A percentile compares a stretch with the other conserved stretches of the same genome.
Evolutionary conservation across 1,139 yeast genomes (phyloP).

Genomic region (Magnusiomyces fungicola): DNA sequence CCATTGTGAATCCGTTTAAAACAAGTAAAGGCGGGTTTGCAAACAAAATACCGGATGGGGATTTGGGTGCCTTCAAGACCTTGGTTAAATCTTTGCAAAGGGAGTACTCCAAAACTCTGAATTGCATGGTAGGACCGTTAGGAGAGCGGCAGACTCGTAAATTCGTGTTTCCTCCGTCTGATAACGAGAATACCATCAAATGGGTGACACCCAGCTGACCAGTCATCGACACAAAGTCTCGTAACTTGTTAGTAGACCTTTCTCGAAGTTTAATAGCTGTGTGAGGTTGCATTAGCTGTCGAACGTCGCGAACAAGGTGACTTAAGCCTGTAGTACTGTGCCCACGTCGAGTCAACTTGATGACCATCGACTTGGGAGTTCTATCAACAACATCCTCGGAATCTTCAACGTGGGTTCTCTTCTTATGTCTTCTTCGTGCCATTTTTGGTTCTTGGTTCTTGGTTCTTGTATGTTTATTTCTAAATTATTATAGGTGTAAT

Average conservation of each 20-base stretch:
- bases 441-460: background rate
- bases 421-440: conserved; percentile 39
- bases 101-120: conserved; percentile 68
- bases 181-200: conserved; percentile 77
- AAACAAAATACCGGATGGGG: conserved; percentile 35
- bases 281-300: conserved; percentile 92
- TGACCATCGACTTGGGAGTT: conserved; percentile 89
- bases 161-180: conserved; percentile 70
- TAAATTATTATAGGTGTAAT: too few species aligned
- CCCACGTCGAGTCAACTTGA: conserved; percentile 64
- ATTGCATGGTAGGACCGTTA: conserved; percentile 88
- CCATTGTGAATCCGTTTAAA: conserved; percentile 73
- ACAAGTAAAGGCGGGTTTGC: conserved; percentile 82
- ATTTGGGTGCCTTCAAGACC: conserved; percentile 55
- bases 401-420: conserved; percentile 73
- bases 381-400: conserved; percentile 61
- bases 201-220: conserved; percentile 95
- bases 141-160: conserved; percentile 84
- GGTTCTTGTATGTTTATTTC: too few species aligned
- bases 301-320: conserved; percentile 78
- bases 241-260: conserved; percentile 75
- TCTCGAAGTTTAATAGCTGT: conserved; percentile 87
- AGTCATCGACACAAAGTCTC: conserved; percentile 92
- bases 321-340: conserved; percentile 73
- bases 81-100: conserved; percentile 74